phyloP scores from a whole-genome alignment of 2,329 filamentous ascomycete species.

The Meredithiella fracta region DNA sequence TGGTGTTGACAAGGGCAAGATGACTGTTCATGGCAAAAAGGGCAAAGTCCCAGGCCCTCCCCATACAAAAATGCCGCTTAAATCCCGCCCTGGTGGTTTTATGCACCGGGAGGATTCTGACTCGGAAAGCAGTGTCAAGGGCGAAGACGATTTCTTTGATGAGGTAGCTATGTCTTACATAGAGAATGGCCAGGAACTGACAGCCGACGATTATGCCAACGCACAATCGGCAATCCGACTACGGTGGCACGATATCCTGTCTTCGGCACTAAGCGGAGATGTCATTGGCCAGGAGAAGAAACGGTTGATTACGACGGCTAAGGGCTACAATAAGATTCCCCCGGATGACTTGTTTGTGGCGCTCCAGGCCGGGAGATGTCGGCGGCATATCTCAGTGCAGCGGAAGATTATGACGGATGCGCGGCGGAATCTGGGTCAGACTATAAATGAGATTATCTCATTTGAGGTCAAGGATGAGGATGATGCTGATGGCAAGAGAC shows the following conservation, averaged over 20 bases:
- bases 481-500: slow-evolving; percentile 65
- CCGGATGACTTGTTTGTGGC: slow-evolving; percentile 69
- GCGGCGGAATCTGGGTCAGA: slow-evolving; percentile 52
- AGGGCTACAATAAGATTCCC: slow-evolving; percentile 41
- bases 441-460: slow-evolving; percentile 74
- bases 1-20: too few relatives aligned
- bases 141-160: slow-evolving; percentile 79
- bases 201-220: slow-evolving; percentile 83
- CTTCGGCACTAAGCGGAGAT: slow-evolving; percentile 86
- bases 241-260: slow-evolving; percentile 97
- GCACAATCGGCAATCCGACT: slow-evolving; percentile 75
- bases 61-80: too few relatives aligned
- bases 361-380: slow-evolving; percentile 67
- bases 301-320: slow-evolving; percentile 41
- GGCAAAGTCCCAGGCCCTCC: too few relatives aligned
- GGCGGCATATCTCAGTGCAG: slow-evolving; percentile 69
- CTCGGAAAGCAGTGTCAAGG: slow-evolving; percentile 72
- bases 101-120: slow-evolving; percentile 54
- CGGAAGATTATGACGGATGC: slow-evolving; percentile 76
- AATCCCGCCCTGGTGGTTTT: slow-evolving; percentile 21
- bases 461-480: slow-evolving; percentile 91
- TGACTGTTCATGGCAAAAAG: too few relatives aligned
- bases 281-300: slow-evolving; percentile 98
- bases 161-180: slow-evolving; percentile 87
- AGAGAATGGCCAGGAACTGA: slow-evolving; percentile 51